These are phyloP conservation scores for Thelephora terrestris DNA, from an alignment of 1,284 basidiomycete species.

Conservation along the genomic window DNA sequence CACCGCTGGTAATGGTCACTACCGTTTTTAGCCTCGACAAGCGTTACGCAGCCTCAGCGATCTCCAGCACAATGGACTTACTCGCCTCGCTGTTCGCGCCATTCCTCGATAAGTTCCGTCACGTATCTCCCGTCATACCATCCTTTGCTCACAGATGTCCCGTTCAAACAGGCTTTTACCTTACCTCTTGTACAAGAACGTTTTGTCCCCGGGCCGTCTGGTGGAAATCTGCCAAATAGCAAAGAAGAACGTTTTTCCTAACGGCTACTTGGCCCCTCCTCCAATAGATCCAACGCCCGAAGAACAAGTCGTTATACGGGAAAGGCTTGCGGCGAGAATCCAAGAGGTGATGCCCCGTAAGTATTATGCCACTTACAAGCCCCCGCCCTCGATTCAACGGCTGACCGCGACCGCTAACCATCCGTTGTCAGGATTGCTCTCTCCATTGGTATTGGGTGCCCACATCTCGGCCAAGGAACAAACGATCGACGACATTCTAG, in stretches of 20 bases:
- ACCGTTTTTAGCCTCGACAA: constrained; percentile 38
- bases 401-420: neutral
- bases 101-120: constrained; percentile 30
- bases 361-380: constrained; percentile 12
- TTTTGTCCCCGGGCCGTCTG: constrained; percentile 44
- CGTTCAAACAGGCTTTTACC: constrained; percentile 34
- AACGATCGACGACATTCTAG: constrained; percentile 42
- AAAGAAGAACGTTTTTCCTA: constrained; percentile 66
- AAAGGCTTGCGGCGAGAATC: constrained; percentile 39
- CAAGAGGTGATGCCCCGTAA: constrained; percentile 35
- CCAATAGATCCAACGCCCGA: constrained; percentile 59
- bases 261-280: constrained; percentile 64
- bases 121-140: neutral
- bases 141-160: neutral
- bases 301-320: constrained; percentile 52
- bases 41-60: constrained; percentile 33
- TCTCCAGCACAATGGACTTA: constrained; percentile 29
- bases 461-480: constrained; percentile 25
- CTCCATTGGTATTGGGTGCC: constrained; percentile 39
- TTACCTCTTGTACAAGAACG: constrained; percentile 43
- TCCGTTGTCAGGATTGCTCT: constrained; percentile 17
- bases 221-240: constrained; percentile 36
- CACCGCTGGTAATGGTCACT: constrained; percentile 34
- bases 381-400: constrained; percentile 15
- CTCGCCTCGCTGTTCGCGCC: constrained; percentile 28